Percentiles rank a stretch among this genome's conserved stretches.
phyloP scores from a whole-genome alignment of 441 rosid species.

The Hura crepitans region DNA sequence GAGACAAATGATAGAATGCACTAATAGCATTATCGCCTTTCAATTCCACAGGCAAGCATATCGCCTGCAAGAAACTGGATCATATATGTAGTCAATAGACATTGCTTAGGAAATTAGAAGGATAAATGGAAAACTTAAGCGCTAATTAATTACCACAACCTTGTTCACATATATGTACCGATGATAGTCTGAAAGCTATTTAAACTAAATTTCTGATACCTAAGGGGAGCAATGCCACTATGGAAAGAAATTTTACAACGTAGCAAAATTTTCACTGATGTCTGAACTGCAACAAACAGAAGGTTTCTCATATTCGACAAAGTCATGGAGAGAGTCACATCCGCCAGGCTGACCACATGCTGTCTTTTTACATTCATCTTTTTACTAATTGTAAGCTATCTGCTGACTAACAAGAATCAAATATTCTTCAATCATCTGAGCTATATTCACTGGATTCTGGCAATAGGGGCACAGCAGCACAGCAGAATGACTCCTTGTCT shows the following conservation, averaged over 20 bases:
- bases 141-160: not conserved
- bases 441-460: slow-evolving; percentile 88
- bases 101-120: too few species aligned
- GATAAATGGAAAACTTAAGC: not conserved
- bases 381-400: not conserved
- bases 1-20: not conserved
- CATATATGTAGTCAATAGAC: not conserved
- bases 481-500: slow-evolving; percentile 86
- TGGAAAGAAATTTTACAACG: slow-evolving; percentile 15
- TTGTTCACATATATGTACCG: not conserved
- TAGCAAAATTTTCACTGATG: not conserved
- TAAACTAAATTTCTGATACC: not conserved
- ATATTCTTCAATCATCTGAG: slow-evolving; percentile 63
- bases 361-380: not conserved
- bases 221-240: not conserved
- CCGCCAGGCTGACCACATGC: not conserved
- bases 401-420: not conserved
- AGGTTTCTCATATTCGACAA: not conserved
- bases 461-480: slow-evolving; percentile 68
- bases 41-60: not conserved
- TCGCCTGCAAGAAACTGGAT: not conserved
- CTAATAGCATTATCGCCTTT: not conserved
- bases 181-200: not conserved
- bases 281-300: slow-evolving; percentile 8
- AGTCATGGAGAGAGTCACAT: not conserved